Base-by-base conservation (phyloP, 2,329 filamentous ascomycete species). In the Ophiostoma quercus region DNA sequence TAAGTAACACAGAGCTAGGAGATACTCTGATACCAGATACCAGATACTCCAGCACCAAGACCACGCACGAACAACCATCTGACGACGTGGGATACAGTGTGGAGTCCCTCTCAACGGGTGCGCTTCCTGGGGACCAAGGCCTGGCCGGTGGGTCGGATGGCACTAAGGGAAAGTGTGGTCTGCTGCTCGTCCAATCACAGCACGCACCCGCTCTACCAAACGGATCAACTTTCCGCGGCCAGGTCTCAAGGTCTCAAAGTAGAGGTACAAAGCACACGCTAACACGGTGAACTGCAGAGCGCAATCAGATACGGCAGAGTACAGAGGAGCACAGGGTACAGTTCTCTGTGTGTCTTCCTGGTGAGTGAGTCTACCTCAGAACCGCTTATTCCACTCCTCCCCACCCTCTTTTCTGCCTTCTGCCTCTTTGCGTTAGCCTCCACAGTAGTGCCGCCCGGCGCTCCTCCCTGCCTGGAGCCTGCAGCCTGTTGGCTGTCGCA, bases 1-100 rank as follows among this genome's bases (percentile, higher is more conserved):
- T 34, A 34, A 34, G 34, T 34, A 34, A 12, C 39, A 14, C 39
- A 41, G 12, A 41, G 39, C 39, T 19, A n/a, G 43, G 43, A 47
- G 19, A 47, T 47, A 47, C 51, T 54, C 43, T 16, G 16, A 47
- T 47, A 16, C n/a, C 34, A 34, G 34, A 34, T 34, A 34, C 34
- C 34, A 34, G 7, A 54, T 54, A 54, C 47, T 22, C 47, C 47
- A 54, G 19, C 47, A n/a, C 19, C 47, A 54, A 54, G 16, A 54
- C 29, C 12, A 9, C 14, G 32, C 60, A 32, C 29, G 60, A 34
- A 32, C 54, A 63, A 63, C 60, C 32, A 63, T 63, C 60, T 65
- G 62, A 22, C 62, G 62, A 39, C 62, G 62, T 65, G 62, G 62
- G 62, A 65, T 65, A 65, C 34, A 65, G 16, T 19, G 62, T 65